Conservation (phyloP, 2,329 filamentous ascomycete species). For the Dactylellina leptospora region DNA sequence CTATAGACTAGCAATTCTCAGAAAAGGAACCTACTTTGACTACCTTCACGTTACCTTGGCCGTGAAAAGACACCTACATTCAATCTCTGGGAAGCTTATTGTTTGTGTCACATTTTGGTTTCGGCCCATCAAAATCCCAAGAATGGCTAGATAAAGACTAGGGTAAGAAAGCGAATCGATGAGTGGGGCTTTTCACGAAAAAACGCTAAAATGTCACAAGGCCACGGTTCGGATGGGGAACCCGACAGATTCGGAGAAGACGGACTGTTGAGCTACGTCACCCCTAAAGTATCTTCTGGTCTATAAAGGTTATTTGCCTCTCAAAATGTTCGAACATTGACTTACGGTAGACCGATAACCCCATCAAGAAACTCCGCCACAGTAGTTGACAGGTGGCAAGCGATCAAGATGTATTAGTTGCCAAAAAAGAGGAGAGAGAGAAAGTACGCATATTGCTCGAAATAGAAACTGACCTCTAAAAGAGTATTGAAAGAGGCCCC, state of each 20-base stretch:
- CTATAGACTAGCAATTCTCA: neutral
- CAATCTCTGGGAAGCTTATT: neutral
- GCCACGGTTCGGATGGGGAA: neutral
- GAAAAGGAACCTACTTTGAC: slow-evolving; percentile 35
- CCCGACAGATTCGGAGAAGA: neutral
- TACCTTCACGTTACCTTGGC: slow-evolving; percentile 42
- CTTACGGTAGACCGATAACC: neutral
- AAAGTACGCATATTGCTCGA: too few species aligned
- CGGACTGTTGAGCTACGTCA: neutral
- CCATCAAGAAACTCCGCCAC: neutral
- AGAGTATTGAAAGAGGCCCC: neutral
- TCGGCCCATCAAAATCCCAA: too few species aligned
- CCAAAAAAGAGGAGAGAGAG: slow-evolving; percentile 12
- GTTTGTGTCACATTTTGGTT: too few species aligned
- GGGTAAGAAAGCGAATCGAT: too few species aligned
- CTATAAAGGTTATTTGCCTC: neutral
- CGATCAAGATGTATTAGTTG: slow-evolving; percentile 43
- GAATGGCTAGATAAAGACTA: too few species aligned
- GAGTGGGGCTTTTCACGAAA: too few species aligned
- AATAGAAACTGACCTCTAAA: slow-evolving; percentile 48
- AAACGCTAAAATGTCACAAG: slow-evolving; percentile 6
- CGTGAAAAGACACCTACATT: slow-evolving; percentile 39
- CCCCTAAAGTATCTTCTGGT: neutral
- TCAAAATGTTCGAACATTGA: neutral
- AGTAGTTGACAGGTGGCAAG: neutral